phyloP scores from a whole-genome alignment of 2,329 filamentous ascomycete genomes.

The Aureobasidium sp. region DNA sequence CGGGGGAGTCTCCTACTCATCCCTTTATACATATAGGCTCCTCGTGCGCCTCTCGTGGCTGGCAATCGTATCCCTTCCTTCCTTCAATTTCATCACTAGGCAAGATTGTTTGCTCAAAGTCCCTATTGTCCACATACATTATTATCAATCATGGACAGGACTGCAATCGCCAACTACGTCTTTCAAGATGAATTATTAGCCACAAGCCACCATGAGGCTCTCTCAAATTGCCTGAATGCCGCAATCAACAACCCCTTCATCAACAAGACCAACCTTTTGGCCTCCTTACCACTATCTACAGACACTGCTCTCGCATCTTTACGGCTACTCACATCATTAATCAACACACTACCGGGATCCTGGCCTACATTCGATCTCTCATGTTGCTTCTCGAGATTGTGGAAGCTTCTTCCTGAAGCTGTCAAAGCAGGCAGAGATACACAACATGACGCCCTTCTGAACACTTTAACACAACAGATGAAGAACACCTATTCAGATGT shows the following conservation, averaged over 20 bases:
- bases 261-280: slow-evolving; percentile 3
- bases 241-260: neutral
- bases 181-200: neutral
- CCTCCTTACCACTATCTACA: slow-evolving; percentile 13
- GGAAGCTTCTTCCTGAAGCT: slow-evolving; percentile 33
- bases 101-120: neutral
- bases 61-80: neutral
- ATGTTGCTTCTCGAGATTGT: slow-evolving; percentile 32
- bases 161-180: neutral
- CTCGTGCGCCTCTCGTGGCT: neutral
- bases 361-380: slow-evolving; percentile 28
- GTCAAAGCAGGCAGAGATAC: slow-evolving; percentile 27
- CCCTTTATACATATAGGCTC: slow-evolving; percentile 7
- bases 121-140: neutral
- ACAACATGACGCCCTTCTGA: slow-evolving; percentile 18
- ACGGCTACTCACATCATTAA: slow-evolving; percentile 23
- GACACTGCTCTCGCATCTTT: slow-evolving; percentile 24
- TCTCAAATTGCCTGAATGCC: neutral
- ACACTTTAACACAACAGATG: slow-evolving; percentile 23
- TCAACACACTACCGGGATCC: slow-evolving; percentile 21
- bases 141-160: slow-evolving; percentile 8
- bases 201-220: neutral
- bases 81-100: neutral
- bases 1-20: neutral
- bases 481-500: slow-evolving; percentile 25